Evolutionary conservation across 495 filamentous ascomycete genomes (phyloP).

Genomic region (Penicillium arizonense): DNA sequence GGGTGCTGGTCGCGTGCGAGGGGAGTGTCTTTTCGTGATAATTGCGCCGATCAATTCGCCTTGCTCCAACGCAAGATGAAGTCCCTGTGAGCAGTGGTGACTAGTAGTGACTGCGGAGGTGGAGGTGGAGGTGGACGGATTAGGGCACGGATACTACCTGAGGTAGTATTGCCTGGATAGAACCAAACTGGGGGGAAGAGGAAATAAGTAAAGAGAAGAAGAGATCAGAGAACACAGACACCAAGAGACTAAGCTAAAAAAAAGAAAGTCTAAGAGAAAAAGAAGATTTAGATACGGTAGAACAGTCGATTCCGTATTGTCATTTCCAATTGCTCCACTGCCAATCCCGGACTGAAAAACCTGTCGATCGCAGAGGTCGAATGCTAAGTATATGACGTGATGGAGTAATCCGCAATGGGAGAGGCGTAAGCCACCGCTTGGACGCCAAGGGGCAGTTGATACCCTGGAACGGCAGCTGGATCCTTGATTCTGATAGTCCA

Average conservation of each 20-base stretch:
- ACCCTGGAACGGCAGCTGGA: background rate
- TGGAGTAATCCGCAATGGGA: slow-evolving; percentile 3
- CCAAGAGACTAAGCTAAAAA: background rate
- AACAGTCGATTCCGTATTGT: background rate
- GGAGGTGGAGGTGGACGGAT: slow-evolving; percentile 1
- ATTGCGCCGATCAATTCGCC: background rate
- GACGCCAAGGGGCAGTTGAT: slow-evolving; percentile 1
- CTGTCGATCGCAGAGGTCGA: slow-evolving; percentile 10
- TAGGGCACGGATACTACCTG: slow-evolving; percentile 3
- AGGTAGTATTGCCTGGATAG: background rate
- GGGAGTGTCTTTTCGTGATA: background rate
- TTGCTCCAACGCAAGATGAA: background rate
- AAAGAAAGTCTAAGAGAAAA: too few relatives aligned
- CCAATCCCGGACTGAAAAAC: background rate
- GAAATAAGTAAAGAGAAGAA: slow-evolving; percentile 1
- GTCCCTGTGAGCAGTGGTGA: background rate
- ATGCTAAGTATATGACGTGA: slow-evolving; percentile 1
- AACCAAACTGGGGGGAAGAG: background rate
- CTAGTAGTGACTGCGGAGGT: background rate
- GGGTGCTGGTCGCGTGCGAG: background rate
- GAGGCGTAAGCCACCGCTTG: slow-evolving; percentile 3
- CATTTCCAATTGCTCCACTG: slow-evolving; percentile 2
- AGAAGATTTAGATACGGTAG: too few relatives aligned
- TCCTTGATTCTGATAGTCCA: background rate
- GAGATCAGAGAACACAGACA: background rate